Evolutionary conservation across 2,329 filamentous ascomycete genomes (phyloP), one percentile per base, ranked within the genome.

Genomic region (Arthrobotrys musiformis): DNA sequence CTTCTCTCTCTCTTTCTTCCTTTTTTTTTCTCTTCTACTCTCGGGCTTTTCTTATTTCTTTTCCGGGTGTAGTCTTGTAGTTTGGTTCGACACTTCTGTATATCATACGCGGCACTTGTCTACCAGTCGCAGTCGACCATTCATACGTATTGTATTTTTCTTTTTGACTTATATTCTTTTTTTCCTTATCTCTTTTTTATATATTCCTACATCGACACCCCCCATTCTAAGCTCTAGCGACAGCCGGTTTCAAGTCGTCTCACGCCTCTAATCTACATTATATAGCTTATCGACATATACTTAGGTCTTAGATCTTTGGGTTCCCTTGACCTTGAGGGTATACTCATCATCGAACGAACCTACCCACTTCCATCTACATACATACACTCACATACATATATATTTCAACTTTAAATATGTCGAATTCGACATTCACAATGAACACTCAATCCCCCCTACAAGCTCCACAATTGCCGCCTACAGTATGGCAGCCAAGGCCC

Each of bases 311-410:
- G 42, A 60, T 58, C 42, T 58, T 58, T 77, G 72, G 72, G 66
- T 70, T 77, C 66, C 66, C 73, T 77, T 77, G 73, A 77, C 46
- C 61, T 50, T 13, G 66, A 77, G 73, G 73, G 73, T 37, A 63
- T 17, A 69, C 72, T 66, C 66, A 76, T 22, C 26, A 61, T 67
- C 40, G 17, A 64, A 63, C 40, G 26, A 42, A 19, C 52, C 50
- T 48, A 9, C 4, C 19, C 40, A 19, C 9, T 8, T 6, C 15
- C 58, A 54, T 30, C 5, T 22, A 6, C 15, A 17, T 26, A 64
- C 30, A 50, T 46, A 30, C 24, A 33, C 8, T n/a, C 13, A 68
- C 33, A 11, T 26, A 19, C 22, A 42, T 26, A 48, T 26, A 69
- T 52, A 46, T 15, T 52, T 52, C 37, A 33, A 35, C 24, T 54